Evolutionary conservation across 257 asterid genomes (phyloP).

Genomic region (Salvia miltiorrhiza): DNA sequence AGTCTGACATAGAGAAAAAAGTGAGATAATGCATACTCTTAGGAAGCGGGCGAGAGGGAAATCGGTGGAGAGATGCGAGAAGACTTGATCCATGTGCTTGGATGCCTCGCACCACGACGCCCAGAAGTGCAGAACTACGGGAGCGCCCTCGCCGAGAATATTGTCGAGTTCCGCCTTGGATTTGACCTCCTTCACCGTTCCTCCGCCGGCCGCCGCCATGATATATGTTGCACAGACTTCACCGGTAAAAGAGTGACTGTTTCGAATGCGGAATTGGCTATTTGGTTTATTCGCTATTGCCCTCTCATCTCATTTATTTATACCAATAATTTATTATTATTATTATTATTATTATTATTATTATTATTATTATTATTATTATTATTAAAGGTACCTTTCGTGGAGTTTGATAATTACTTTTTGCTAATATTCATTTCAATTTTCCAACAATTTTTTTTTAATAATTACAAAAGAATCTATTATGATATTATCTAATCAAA

Average conservation of each 20-base stretch:
- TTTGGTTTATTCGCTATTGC: neutral
- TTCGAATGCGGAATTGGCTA: neutral
- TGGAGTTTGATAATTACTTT: too few relatives aligned
- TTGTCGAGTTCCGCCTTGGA: constrained; percentile 74
- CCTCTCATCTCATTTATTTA: neutral
- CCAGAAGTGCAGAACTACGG: constrained; percentile 84
- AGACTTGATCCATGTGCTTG: constrained; percentile 98
- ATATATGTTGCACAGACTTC: constrained; percentile 1
- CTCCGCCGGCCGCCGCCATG: constrained; percentile 56
- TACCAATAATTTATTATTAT: neutral
- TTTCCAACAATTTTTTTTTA: too few relatives aligned
- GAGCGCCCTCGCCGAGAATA: constrained; percentile 38
- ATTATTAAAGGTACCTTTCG: neutral
- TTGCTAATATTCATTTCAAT: too few relatives aligned
- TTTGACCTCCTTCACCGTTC: constrained; percentile 76
- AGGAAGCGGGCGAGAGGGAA: constrained; percentile 88
- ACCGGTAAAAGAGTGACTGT: constrained; percentile 7
- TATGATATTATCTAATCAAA: too few relatives aligned
- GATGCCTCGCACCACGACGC: constrained; percentile 99
- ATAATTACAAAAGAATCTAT: too few relatives aligned
- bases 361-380: neutral
- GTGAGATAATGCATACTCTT: constrained; percentile 40
- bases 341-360: too few relatives aligned
- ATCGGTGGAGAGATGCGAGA: constrained; percentile 89
- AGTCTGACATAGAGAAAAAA: neutral